phyloP scores from a whole-genome alignment of 108 stramenopile genomes.

The Cylindrotheca fusiformis region DNA sequence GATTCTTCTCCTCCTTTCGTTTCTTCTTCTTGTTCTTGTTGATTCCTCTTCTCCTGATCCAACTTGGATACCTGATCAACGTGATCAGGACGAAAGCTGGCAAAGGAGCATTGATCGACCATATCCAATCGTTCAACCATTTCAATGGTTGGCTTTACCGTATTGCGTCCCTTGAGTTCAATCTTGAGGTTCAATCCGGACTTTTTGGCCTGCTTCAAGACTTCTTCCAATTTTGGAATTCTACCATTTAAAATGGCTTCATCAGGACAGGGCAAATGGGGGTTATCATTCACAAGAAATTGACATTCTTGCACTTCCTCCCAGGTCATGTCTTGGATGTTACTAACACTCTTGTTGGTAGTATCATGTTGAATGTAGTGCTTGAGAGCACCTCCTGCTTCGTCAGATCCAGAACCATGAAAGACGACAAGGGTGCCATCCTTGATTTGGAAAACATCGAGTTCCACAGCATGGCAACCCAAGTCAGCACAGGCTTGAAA shows the following conservation, averaged over 20 bases:
- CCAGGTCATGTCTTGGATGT: constrained; percentile 72
- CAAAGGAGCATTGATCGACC: constrained; percentile 52
- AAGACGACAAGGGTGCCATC: constrained; percentile 74
- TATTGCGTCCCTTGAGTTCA: constrained; percentile 82
- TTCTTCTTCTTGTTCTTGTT: too few relatives aligned
- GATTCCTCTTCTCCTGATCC: constrained; percentile 22
- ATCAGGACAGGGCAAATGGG: constrained; percentile 62
- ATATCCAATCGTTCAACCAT: constrained; percentile 66
- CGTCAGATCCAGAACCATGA: constrained; percentile 68
- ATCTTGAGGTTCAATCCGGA: constrained; percentile 54
- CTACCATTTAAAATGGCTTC: constrained; percentile 39
- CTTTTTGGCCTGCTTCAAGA: constrained; percentile 45
- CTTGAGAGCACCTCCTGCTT: constrained; percentile 49
- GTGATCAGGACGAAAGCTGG: constrained; percentile 59
- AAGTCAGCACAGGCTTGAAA: constrained; percentile 50
- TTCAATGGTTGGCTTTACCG: constrained; percentile 48
- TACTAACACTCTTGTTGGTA: too few relatives aligned
- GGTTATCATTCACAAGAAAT: constrained; percentile 56
- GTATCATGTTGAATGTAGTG: constrained; percentile 58
- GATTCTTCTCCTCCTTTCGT: too few relatives aligned
- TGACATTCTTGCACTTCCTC: constrained; percentile 38
- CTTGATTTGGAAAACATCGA: constrained; percentile 76
- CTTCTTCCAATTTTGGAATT: constrained; percentile 73
- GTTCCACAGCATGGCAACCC: constrained; percentile 66
- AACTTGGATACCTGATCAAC: constrained; percentile 47